Evolutionary conservation across 192 early-diverging fungal genomes (phyloP).

Genomic region (Mortierella antarctica): DNA sequence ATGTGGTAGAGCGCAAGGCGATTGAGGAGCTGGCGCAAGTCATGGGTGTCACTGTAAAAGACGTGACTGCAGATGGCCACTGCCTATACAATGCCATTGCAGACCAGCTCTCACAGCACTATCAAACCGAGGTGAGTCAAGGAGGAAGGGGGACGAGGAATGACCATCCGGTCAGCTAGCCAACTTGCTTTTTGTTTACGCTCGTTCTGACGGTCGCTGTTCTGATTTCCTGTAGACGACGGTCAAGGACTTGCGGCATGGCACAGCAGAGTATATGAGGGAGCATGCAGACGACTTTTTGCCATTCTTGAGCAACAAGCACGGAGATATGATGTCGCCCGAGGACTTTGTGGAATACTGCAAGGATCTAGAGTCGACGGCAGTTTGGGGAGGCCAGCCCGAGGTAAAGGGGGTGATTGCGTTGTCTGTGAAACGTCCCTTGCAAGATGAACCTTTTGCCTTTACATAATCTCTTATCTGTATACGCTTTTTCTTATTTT

Average conservation of each 20-base stretch:
- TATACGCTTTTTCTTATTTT: background rate
- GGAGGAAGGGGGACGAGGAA: too few species aligned
- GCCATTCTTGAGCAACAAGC: conserved; percentile 85
- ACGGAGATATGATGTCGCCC: conserved; percentile 74
- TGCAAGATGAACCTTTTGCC: background rate
- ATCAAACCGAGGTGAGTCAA: conserved; percentile 54
- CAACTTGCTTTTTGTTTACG: background rate
- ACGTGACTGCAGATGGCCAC: conserved; percentile 90
- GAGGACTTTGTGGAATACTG: conserved; percentile 85
- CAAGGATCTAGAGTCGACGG: conserved; percentile 78
- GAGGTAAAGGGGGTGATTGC: conserved; percentile 67
- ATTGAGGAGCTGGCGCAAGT: conserved; percentile 67
- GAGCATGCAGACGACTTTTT: conserved; percentile 87
- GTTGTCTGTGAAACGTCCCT: background rate
- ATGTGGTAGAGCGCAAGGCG: conserved; percentile 75
- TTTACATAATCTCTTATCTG: background rate
- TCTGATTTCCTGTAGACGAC: conserved; percentile 25
- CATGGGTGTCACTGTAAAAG: conserved; percentile 71
- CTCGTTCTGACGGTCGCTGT: background rate
- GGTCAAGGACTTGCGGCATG: conserved; percentile 75
- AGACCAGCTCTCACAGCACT: conserved; percentile 76
- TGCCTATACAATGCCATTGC: conserved; percentile 93
- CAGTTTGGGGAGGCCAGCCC: conserved; percentile 94
- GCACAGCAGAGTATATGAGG: conserved; percentile 86
- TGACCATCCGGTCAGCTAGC: too few species aligned